These are phyloP conservation scores for Hibiscus mutabilis DNA, from an alignment of 345 rosid species.

Conservation along the genomic window DNA sequence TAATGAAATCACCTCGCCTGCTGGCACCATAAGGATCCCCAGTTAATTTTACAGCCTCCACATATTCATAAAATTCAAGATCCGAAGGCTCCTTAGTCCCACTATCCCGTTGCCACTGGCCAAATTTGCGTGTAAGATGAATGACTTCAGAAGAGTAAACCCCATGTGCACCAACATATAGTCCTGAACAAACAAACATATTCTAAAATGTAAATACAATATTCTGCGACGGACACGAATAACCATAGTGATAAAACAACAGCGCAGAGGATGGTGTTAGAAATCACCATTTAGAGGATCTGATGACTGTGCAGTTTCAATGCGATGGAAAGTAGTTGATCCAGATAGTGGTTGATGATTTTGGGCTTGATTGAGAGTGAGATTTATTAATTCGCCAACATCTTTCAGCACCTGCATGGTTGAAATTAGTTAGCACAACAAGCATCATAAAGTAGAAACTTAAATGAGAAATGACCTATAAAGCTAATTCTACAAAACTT, in stretches of 20 bases:
- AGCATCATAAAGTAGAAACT: neutral
- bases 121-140: constrained; percentile 69
- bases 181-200: constrained; percentile 43
- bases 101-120: constrained; percentile 65
- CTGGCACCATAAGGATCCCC: constrained; percentile 95
- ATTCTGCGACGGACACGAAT: neutral
- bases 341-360: constrained; percentile 64
- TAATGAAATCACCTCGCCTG: constrained; percentile 67
- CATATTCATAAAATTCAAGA: constrained; percentile 88
- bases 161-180: constrained; percentile 85
- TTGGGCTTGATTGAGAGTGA: constrained; percentile 67
- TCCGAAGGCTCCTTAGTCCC: constrained; percentile 42
- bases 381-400: constrained; percentile 70
- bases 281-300: constrained; percentile 77
- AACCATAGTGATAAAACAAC: constrained; percentile 4
- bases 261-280: neutral
- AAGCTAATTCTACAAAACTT: neutral
- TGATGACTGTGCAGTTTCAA: constrained; percentile 49
- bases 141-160: constrained; percentile 82
- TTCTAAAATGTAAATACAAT: constrained; percentile 1
- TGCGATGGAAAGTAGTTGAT: constrained; percentile 76
- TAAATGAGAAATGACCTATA: neutral
- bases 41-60: constrained; percentile 80
- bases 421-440: constrained; percentile 13
- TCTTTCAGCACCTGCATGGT: constrained; percentile 70